Conservation (phyloP, 495 filamentous ascomycete genomes). For the Daldinia concentrica region DNA sequence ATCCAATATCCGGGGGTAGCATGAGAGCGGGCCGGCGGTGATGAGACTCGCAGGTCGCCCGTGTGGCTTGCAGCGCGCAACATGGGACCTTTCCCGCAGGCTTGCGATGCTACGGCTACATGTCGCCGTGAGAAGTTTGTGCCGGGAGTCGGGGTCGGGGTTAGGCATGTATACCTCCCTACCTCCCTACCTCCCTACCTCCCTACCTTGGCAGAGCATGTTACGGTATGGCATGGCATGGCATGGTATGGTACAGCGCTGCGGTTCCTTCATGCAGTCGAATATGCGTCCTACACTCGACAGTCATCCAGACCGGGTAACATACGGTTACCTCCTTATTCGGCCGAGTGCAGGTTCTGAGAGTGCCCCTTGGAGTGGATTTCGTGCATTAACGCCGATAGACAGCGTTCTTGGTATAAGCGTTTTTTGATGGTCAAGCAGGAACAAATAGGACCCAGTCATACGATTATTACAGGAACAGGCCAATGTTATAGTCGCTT, state of each 20-base stretch:
- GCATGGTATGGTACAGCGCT: background rate
- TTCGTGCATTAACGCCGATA: slow-evolving; percentile 13
- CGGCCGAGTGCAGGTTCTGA: slow-evolving; percentile 29
- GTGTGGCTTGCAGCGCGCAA: slow-evolving; percentile 25
- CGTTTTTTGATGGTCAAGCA: background rate
- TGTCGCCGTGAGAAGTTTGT: background rate
- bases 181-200: no score
- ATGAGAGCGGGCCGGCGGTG: slow-evolving; percentile 9
- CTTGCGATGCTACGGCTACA: slow-evolving; percentile 3
- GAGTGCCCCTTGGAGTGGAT: background rate
- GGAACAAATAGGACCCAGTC: background rate
- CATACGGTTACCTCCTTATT: slow-evolving; percentile 10
- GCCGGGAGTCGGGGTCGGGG: slow-evolving; percentile 14
- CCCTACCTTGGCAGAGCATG: background rate
- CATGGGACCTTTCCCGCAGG: slow-evolving; percentile 31
- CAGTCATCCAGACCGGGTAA: background rate
- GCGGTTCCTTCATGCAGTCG: slow-evolving; percentile 9
- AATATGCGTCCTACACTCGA: slow-evolving; percentile 1
- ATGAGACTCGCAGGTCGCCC: slow-evolving; percentile 6
- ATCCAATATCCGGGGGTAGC: slow-evolving; percentile 30
- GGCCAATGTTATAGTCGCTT: background rate
- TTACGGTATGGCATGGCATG: background rate
- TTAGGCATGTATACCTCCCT: background rate
- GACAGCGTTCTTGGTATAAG: background rate
- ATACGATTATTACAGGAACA: slow-evolving; percentile 2